phyloP scores from a whole-genome alignment of 2,329 filamentous ascomycete genomes.

The Arthroderma sp. region DNA sequence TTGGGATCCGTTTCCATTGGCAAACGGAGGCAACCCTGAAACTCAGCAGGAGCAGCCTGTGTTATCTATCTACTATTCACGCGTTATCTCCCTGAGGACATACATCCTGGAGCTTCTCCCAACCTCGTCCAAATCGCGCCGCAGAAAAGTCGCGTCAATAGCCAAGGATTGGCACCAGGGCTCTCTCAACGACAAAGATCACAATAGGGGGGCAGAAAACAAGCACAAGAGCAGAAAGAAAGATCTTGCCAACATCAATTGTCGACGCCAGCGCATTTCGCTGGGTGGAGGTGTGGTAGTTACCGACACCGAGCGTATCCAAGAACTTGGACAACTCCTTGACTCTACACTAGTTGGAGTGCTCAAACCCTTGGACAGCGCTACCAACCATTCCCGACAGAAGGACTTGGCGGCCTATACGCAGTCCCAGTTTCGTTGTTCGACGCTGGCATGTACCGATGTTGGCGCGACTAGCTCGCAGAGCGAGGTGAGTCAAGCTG shows the following conservation, averaged over 20 bases:
- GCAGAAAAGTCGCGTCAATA: constrained; percentile 26
- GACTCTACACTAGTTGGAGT: constrained; percentile 57
- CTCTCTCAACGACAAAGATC: too few species aligned
- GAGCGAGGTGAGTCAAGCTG: constrained; percentile 43
- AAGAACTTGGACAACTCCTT: constrained; percentile 43
- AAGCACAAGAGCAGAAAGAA: neutral
- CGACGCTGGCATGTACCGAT: constrained; percentile 20
- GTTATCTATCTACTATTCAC: constrained; percentile 54
- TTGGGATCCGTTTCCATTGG: too few species aligned
- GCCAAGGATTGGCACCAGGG: neutral
- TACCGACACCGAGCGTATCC: neutral
- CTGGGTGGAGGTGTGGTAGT: neutral
- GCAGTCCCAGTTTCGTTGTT: constrained; percentile 40
- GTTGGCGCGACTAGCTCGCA: constrained; percentile 41
- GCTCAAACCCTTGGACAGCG: constrained; percentile 18
- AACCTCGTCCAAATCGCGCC: constrained; percentile 45
- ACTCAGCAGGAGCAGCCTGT: constrained; percentile 41
- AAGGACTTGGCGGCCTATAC: constrained; percentile 49
- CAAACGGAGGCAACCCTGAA: neutral
- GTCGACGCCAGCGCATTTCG: neutral
- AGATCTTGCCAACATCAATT: neutral
- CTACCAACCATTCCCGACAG: constrained; percentile 29
- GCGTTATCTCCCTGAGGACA: constrained; percentile 53
- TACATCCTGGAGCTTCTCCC: constrained; percentile 57
- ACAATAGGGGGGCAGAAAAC: neutral